These are phyloP conservation scores for Clohesyomyces aquaticus DNA, from an alignment of 495 filamentous ascomycete species.

Conservation along the genomic window DNA sequence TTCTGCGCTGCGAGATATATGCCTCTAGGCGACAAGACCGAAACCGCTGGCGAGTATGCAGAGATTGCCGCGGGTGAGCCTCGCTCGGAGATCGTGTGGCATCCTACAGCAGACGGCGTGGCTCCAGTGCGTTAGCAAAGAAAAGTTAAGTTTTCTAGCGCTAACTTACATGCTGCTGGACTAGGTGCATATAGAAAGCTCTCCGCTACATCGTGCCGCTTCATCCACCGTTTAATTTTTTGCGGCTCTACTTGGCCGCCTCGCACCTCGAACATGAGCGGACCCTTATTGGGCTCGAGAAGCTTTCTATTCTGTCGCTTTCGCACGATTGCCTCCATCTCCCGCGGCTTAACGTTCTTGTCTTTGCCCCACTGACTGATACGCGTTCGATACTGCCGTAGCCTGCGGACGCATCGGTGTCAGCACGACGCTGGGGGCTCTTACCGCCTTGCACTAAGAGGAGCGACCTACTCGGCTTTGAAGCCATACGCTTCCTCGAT, in stretches of 20 bases:
- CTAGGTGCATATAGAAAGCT: conserved; percentile 27
- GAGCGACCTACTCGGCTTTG: conserved; percentile 26
- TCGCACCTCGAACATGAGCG: conserved; percentile 25
- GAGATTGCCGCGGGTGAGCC: conserved; percentile 28
- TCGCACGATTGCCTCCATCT: conserved; percentile 45
- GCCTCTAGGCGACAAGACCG: conserved; percentile 13
- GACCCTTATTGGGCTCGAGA: conserved; percentile 22
- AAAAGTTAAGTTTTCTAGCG: neutral
- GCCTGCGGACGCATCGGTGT: conserved; percentile 6
- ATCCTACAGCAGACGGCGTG: conserved; percentile 32
- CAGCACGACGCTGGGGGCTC: neutral
- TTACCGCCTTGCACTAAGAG: neutral
- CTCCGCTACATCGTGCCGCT: conserved; percentile 22
- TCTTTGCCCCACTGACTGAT: conserved; percentile 41
- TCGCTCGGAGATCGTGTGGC: conserved; percentile 31
- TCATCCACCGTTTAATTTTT: conserved; percentile 38
- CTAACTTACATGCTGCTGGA: conserved; percentile 32
- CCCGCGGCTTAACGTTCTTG: conserved; percentile 42
- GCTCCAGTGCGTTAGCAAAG: conserved; percentile 27
- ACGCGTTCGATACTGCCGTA: conserved; percentile 40
- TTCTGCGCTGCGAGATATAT: conserved; percentile 7
- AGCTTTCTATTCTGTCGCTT: conserved; percentile 38
- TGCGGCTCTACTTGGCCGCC: conserved; percentile 28
- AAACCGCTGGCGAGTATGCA: conserved; percentile 19
- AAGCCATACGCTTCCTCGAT: conserved; percentile 29